Evolutionary conservation across 1,284 basidiomycete species (phyloP).

Genomic region (Apiotrichum porosum): DNA sequence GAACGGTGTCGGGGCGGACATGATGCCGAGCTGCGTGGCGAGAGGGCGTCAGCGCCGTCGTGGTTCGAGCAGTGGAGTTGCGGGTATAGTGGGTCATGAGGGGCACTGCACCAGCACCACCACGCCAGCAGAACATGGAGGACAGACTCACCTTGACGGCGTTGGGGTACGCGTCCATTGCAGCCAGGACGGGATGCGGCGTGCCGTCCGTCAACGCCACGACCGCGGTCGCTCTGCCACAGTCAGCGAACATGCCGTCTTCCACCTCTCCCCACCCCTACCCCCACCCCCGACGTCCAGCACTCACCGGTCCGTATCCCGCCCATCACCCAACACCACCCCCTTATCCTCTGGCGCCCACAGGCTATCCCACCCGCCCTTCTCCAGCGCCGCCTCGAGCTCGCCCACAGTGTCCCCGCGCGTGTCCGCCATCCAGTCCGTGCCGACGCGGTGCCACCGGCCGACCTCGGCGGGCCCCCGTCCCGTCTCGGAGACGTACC

Average conservation of each 20-base stretch:
- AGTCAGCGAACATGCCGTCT: neutral
- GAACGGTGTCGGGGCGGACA: conserved; percentile 77
- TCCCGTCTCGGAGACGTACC: conserved; percentile 26
- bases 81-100: no score
- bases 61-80: no score
- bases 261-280: neutral
- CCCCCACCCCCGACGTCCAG: no score
- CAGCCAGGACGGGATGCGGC: conserved; percentile 28
- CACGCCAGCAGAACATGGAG: neutral
- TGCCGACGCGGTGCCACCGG: conserved; percentile 33
- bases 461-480: conserved; percentile 39
- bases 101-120: neutral
- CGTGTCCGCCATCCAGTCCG: conserved; percentile 27
- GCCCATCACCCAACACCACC: neutral
- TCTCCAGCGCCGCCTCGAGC: conserved; percentile 18
- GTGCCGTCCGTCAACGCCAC: conserved; percentile 32
- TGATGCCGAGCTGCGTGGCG: conserved; percentile 58
- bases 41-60: neutral
- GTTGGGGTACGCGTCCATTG: conserved; percentile 14
- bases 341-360: conserved; percentile 14
- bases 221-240: conserved; percentile 18
- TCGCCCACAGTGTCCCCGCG: conserved; percentile 32
- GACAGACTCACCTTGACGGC: conserved; percentile 6
- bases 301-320: no score
- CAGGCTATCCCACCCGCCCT: conserved; percentile 24